Evolutionary conservation across 169 alveolate genomes (phyloP), one percentile per base, ranked within the genome.

Genomic region (Plasmodium sp.): DNA sequence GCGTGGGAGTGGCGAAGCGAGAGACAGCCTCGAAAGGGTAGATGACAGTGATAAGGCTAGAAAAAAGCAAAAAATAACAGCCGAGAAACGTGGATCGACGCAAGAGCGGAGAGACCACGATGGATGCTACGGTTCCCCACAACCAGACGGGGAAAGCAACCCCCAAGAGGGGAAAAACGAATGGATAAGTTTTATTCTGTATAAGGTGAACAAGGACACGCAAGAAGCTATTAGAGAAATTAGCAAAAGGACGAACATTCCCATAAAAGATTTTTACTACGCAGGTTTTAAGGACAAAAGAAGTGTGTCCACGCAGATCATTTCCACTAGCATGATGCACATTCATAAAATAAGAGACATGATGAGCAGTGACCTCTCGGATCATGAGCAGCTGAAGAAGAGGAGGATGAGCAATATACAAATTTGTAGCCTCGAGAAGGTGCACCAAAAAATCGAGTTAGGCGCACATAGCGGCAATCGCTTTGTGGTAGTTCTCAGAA

Each of bases 211-310:
- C 54, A 92, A 73, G 75, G 95, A 92, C 77, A 92, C 95, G n/a
- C 95, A 92, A 73, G 95, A 92, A 33, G 95, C 95, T 18, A 82
- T 92, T 5, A 41, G 95, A 39, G 95, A 92, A 83, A 82, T 92
- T 54, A 92, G 95, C 34, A 81, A 92, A 92, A 51, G 39, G 31
- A 81, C 95, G 10, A 84, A 74, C n/a, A 92, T 92, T 31, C 74
- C 92, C 73, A 82, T 92, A 54, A 92, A 81, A 56, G 83, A 73
- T 82, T 92, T 92, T 73, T 81, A 81, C 75, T 92, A 92, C 79
- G 73, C 95, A 73, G 95, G 95, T 16, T 92, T 92, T 67, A 92
- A 92, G 51, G 95, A 92, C 62, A 92, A 92, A 72, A 92, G 95
- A 39, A 92, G 95, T 39, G 92, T 92, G 56, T 92, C 95, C 10